A percentile compares a stretch with the other conserved stretches of the same genome.
These are phyloP conservation scores for Brachypodium distachyon DNA, from an alignment of 202 grass and related monocot species.

Conservation along the genomic window DNA sequence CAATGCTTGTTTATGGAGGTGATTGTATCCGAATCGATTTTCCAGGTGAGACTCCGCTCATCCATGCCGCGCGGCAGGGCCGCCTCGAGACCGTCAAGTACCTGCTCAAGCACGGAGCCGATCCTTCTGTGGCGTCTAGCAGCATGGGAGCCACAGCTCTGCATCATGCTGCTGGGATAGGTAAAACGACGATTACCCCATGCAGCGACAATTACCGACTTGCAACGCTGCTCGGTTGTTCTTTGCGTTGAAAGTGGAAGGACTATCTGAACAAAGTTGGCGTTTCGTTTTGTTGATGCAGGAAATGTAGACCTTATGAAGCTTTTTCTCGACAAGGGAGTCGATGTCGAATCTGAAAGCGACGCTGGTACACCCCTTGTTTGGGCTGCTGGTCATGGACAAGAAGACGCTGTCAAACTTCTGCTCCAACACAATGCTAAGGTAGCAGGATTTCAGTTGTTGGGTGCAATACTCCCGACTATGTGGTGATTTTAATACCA, in stretches of 20 bases:
- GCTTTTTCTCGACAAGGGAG: constrained; percentile 62
- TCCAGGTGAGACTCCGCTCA: constrained; percentile 80
- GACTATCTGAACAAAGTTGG: background rate
- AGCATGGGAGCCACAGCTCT: constrained; percentile 66
- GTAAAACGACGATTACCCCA: background rate
- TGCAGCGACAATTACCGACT: background rate
- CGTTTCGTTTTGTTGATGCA: constrained; percentile 14
- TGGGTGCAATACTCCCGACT: background rate
- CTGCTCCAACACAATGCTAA: constrained; percentile 68
- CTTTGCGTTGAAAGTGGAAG: background rate
- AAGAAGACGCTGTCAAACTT: constrained; percentile 63
- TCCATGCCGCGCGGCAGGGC: constrained; percentile 71
- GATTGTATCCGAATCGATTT: background rate
- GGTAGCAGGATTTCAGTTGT: constrained; percentile 17
- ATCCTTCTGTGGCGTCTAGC: constrained; percentile 53
- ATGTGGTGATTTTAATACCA: background rate
- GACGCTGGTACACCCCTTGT: constrained; percentile 71
- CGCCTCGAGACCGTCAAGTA: constrained; percentile 54
- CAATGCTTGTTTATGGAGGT: background rate
- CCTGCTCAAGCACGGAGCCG: constrained; percentile 68
- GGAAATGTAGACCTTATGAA: constrained; percentile 81
- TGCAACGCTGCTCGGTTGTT: background rate
- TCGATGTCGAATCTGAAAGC: constrained; percentile 82
- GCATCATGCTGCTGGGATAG: constrained; percentile 91
- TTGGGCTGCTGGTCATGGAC: constrained; percentile 88